A percentile compares a stretch with the other conserved stretches of the same genome.
These are phyloP conservation scores for Pseudogymnoascus sp. DNA, from an alignment of 2,329 filamentous ascomycete genomes.

Conservation along the genomic window DNA sequence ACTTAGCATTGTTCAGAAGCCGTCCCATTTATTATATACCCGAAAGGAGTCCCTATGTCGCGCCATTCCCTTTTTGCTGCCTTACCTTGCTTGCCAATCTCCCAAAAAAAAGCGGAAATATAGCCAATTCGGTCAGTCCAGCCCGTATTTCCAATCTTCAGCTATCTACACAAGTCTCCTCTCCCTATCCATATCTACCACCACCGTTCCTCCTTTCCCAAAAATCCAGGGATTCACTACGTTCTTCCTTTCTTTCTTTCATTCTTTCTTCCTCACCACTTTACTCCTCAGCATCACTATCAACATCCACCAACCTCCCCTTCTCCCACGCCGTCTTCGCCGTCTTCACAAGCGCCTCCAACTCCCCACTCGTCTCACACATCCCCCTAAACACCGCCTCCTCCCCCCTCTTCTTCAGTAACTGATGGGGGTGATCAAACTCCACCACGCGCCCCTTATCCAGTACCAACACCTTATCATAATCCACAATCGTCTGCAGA, in stretches of 20 bases:
- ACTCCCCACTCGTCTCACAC: constrained; percentile 61
- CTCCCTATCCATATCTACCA: not conserved
- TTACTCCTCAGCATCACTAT: constrained; percentile 11
- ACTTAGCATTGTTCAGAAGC: not conserved
- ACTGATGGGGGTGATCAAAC: constrained; percentile 80
- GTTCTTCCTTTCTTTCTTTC: not conserved
- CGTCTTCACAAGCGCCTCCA: constrained; percentile 48
- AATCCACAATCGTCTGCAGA: constrained; percentile 93
- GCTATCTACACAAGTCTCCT: not conserved
- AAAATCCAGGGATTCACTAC: not conserved
- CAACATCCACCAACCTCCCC: constrained; percentile 33
- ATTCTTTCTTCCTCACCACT: not conserved
- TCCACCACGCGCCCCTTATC: constrained; percentile 85
- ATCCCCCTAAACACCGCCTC: constrained; percentile 50
- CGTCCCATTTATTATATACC: constrained; percentile 4
- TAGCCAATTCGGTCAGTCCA: not conserved
- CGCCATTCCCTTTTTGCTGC: not conserved
- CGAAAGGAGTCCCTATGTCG: not conserved
- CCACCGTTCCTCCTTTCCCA: not conserved
- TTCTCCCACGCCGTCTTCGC: constrained; percentile 42
- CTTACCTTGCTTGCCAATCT: not conserved
- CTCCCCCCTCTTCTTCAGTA: constrained; percentile 52
- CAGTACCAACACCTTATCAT: constrained; percentile 92
- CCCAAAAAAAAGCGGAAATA: not conserved
- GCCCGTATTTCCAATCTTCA: not conserved